Evolutionary conservation across 2,329 filamentous ascomycete species (phyloP).

Genomic region (Botrytis squamosa): DNA sequence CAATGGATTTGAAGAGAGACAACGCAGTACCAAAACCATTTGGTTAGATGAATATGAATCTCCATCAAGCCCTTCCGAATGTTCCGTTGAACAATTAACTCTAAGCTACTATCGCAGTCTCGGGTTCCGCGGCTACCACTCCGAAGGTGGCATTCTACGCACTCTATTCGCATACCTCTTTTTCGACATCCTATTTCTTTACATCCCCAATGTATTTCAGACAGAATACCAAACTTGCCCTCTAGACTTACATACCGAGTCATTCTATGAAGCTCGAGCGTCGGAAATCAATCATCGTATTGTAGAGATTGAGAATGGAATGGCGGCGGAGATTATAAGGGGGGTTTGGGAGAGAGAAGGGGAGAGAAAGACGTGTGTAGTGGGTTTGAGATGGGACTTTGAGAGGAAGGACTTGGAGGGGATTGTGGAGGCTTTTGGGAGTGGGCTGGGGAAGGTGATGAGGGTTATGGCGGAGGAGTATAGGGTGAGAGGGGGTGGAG

Average conservation of each 20-base stretch:
- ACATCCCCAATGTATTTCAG: conserved; percentile 95
- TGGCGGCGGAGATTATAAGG: conserved; percentile 64
- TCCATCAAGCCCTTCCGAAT: conserved; percentile 62
- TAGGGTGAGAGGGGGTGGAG: conserved; percentile 76
- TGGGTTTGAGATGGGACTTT: conserved; percentile 90
- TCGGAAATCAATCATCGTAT: conserved; percentile 87
- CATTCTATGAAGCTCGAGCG: conserved; percentile 82
- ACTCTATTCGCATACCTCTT: conserved; percentile 90
- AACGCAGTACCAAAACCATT: conserved; percentile 67
- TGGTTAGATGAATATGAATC: conserved; percentile 77
- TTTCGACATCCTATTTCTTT: conserved; percentile 88
- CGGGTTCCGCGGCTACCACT: conserved; percentile 94
- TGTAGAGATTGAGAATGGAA: conserved; percentile 83
- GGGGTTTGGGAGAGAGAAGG: conserved; percentile 67
- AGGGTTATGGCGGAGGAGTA: conserved; percentile 97
- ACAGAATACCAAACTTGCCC: conserved; percentile 94
- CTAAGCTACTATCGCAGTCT: conserved; percentile 74
- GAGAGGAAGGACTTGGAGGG: conserved; percentile 75
- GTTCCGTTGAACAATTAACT: conserved; percentile 92
- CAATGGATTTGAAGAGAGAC: conserved; percentile 29
- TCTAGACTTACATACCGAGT: conserved; percentile 87
- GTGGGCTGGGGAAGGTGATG: conserved; percentile 81
- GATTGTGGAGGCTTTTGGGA: conserved; percentile 74
- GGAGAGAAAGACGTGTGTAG: conserved; percentile 75
- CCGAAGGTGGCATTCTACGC: conserved; percentile 87